Evolutionary conservation across 148 eudicot species (phyloP).

Genomic region (Camellia japonica): DNA sequence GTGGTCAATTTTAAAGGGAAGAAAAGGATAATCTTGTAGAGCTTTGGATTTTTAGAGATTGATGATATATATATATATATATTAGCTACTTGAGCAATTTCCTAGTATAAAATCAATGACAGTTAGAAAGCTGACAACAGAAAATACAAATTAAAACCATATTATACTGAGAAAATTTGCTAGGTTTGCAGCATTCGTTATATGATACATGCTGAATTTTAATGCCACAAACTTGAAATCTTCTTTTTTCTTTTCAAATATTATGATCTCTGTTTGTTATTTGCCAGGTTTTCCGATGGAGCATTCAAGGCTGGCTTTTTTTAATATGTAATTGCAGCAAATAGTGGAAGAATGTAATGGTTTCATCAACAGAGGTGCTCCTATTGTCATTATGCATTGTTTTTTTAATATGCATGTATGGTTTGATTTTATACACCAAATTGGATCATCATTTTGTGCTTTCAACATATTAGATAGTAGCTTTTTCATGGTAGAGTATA

Average conservation of each 20-base stretch:
- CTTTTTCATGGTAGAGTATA: too few relatives aligned
- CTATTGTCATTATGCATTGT: neutral
- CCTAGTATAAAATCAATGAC: too few relatives aligned
- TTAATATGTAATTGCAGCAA: slow-evolving; percentile 1
- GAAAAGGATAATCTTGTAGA: neutral
- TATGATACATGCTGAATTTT: neutral
- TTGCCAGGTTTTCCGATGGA: slow-evolving; percentile 4
- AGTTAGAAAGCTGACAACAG: too few relatives aligned
- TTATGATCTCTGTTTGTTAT: neutral
- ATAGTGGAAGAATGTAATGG: neutral
- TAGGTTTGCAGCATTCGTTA: neutral
- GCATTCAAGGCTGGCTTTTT: neutral
- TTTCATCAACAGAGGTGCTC: neutral
- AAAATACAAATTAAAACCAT: too few relatives aligned
- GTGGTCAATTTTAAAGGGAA: neutral
- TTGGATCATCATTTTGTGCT: too few relatives aligned
- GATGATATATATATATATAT: neutral
- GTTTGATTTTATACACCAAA: neutral
- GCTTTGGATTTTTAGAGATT: too few relatives aligned
- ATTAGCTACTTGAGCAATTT: neutral
- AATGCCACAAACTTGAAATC: too few relatives aligned
- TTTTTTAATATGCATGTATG: neutral
- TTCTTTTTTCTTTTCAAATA: too few relatives aligned
- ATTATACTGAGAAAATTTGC: too few relatives aligned
- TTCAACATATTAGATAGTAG: too few relatives aligned